Conservation (phyloP, 2,329 filamentous ascomycete species). For the Dendrostoma leiphaemia region DNA sequence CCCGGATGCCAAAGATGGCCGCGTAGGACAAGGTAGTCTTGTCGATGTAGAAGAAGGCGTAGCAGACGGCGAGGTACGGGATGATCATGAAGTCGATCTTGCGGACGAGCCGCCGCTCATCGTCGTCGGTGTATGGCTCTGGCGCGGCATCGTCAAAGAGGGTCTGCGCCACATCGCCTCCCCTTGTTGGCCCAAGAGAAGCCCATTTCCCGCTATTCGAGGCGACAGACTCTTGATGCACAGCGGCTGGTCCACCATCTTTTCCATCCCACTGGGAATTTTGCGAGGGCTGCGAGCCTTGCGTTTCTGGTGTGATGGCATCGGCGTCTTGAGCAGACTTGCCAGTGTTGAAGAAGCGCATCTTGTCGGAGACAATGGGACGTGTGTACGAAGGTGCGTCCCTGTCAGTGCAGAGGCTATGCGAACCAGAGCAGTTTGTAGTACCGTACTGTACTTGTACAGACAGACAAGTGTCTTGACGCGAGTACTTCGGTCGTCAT, state of each 20-base stretch:
- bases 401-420: too few species aligned
- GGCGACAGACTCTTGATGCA: conserved; percentile 4
- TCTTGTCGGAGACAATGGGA: neutral
- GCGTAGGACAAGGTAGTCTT: conserved; percentile 61
- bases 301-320: neutral
- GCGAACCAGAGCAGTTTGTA: too few species aligned
- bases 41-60: conserved; percentile 25
- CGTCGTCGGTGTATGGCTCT: conserved; percentile 10
- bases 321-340: neutral
- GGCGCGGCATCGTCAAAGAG: conserved; percentile 1
- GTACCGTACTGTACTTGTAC: too few species aligned
- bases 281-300: neutral
- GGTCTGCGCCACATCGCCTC: conserved; percentile 8
- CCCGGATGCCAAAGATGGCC: conserved; percentile 61
- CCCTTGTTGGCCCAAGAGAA: neutral
- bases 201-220: neutral
- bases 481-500: neutral
- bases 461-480: too few species aligned
- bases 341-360: neutral
- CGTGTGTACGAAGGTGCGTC: neutral
- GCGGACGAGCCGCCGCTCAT: conserved; percentile 14
- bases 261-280: neutral
- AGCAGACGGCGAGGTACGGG: conserved; percentile 15
- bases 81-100: conserved; percentile 19
- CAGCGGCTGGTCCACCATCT: neutral